Evolutionary conservation across 257 asterid genomes (phyloP), one percentile per base, ranked within the genome.

Genomic region (Nicotiana obtusifolia): DNA sequence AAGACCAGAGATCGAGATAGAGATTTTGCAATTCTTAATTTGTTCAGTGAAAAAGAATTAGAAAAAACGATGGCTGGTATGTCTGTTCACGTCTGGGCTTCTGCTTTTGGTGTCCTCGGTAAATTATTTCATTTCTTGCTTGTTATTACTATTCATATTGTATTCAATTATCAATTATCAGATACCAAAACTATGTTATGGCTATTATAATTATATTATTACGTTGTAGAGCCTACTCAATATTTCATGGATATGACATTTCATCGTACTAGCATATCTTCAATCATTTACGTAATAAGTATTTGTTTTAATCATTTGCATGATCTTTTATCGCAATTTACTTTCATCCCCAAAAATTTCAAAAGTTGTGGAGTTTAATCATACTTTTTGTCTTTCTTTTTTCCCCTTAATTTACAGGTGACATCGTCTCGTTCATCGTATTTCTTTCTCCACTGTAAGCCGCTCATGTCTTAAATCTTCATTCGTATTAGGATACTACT

Each of bases 381-480:
- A 73, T 30, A 57, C 61, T 22, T 7, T 67, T 20, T 2, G n/a
- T 28, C 17, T 4, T 19, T 28, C 5, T 3, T 76, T n/a, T 2
- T 47, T 3, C 8, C 0, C 7, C 30, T 56, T 10, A 24, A 28
- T 60, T 47, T 77, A 4, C 64, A 82, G 85, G 82, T 10, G 77
- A 33, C 31, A 4, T 56, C 68, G 11, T 82, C 68, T 82, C 92
- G 41, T 87, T 86, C 89, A 83, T 87, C 86, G 93, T 90, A 59
- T 88, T 59, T 64, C 91, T 90, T 10, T 82, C 93, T 81, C 93
- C 93, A 52, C 28, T 90, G 92, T 90, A 76, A 88, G 91, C 64
- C 30, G n/a, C 2, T 1, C 56, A 5, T 22, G 37, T 33, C 44
- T 52, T 30, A 0, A 19, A 37, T 15, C 13, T 53, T 47, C 52